A percentile compares a stretch with the other conserved stretches of the same genome.
Conservation (phyloP, 768 basidiomycete genomes). For the Xerocomellus amylosporus region DNA sequence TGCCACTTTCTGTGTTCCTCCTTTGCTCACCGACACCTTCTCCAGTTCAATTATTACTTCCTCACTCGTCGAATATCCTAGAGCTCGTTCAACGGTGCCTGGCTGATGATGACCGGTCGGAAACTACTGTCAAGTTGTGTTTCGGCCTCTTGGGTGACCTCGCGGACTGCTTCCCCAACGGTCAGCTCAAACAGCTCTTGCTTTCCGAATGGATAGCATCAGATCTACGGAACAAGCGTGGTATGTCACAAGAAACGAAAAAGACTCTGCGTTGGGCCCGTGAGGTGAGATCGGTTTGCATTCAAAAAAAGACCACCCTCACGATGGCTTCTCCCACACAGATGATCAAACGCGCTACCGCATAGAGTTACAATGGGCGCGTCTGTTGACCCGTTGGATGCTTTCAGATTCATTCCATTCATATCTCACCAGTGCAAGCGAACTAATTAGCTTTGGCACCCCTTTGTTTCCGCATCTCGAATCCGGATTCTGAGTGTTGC, state of each 20-base stretch:
- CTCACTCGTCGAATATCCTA: conserved; percentile 71
- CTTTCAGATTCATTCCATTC: conserved; percentile 34
- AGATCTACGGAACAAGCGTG: conserved; percentile 69
- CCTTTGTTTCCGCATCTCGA: conserved; percentile 12
- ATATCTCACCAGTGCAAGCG: conserved; percentile 45
- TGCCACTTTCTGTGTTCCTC: background rate
- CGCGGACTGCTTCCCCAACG: conserved; percentile 80
- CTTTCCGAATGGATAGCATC: conserved; percentile 75
- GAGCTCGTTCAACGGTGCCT: conserved; percentile 78
- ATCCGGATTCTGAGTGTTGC: conserved; percentile 17
- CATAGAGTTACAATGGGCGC: conserved; percentile 42
- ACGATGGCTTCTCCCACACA: conserved; percentile 25
- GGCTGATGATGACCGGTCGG: conserved; percentile 79
- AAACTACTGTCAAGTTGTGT: conserved; percentile 66
- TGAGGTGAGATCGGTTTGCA: conserved; percentile 55
- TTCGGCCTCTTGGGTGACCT: conserved; percentile 92
- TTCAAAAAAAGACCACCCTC: background rate
- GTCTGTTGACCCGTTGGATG: conserved; percentile 22
- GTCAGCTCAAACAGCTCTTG: conserved; percentile 76
- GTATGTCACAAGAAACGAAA: conserved; percentile 76
- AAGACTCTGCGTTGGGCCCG: conserved; percentile 91
- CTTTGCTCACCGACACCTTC: background rate
- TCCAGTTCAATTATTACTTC: conserved; percentile 43
- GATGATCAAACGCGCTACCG: conserved; percentile 81
- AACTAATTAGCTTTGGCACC: conserved; percentile 38